phyloP scores from a whole-genome alignment of 2,329 filamentous ascomycete genomes.

The Blumeria graminis region DNA sequence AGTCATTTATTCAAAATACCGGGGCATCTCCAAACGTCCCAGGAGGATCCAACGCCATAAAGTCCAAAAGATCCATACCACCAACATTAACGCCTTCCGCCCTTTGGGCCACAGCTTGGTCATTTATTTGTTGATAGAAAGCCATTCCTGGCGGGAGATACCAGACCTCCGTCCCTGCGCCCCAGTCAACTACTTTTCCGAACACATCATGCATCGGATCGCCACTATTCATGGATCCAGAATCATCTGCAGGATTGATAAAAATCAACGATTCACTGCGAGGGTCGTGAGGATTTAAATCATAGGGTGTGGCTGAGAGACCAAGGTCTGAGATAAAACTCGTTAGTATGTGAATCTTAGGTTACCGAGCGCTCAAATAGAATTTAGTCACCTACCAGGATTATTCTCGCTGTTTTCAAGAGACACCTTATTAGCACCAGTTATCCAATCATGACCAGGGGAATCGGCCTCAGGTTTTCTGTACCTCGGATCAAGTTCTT shows the following conservation, averaged over 20 bases:
- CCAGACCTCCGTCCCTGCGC: slow-evolving; percentile 29
- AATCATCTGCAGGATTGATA: background rate
- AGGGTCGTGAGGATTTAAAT: slow-evolving; percentile 21
- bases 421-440: slow-evolving; percentile 9
- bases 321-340: slow-evolving; percentile 8
- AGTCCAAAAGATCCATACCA: slow-evolving; percentile 41
- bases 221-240: background rate
- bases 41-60: slow-evolving; percentile 33
- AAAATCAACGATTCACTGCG: too few species aligned
- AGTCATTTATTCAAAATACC: background rate
- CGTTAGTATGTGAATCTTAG: background rate
- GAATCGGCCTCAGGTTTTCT: slow-evolving; percentile 1
- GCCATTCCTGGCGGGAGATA: slow-evolving; percentile 38
- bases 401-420: slow-evolving; percentile 6
- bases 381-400: slow-evolving; percentile 6
- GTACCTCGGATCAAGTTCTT: slow-evolving; percentile 8
- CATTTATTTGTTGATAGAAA: slow-evolving; percentile 41
- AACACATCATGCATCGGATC: slow-evolving; percentile 9
- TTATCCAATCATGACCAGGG: slow-evolving; percentile 13
- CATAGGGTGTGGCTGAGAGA: slow-evolving; percentile 39
- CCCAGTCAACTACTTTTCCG: slow-evolving; percentile 10
- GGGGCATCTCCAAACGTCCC: background rate
- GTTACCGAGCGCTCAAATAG: background rate
- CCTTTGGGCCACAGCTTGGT: slow-evolving; percentile 37
- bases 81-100: slow-evolving; percentile 43